Evolutionary conservation across 2,329 filamentous ascomycete species (phyloP), one percentile per base, ranked within the genome.

Genomic region (Lecanosticta acicola): DNA sequence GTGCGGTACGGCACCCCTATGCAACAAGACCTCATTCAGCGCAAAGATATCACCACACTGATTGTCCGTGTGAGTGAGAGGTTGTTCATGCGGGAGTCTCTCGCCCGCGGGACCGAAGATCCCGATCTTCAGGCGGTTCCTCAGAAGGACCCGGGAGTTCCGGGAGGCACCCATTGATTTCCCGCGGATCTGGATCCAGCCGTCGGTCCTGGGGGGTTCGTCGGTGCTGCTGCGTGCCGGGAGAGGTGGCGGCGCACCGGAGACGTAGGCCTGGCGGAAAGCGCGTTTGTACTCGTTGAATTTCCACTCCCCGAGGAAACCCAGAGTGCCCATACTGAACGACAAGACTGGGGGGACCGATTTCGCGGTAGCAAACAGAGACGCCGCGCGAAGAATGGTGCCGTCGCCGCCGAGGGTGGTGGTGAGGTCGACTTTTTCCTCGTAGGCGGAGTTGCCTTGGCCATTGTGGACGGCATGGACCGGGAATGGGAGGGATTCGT

Each of bases 271-370:
- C 63, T 96, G 87, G 39, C 88, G 76, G 71, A 94, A 95, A 0
- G 93, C 93, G 39, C 87, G 79, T 68, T 95, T 95, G 70, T 94
- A 87, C 59, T 97, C 90, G 4, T 76, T 75, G 64, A 97, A 97
- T 59, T 93, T 94, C 90, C 91, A 98, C 68, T 97, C 91, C 13
- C 91, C 90, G 5, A 98, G 71, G 57, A 98, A 98, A 0, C 93
- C 93, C 1, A 98, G 72, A 0, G 91, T 94, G 4, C 93, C 93
- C 87, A 98, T 96, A 64, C 89, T 94, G 63, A 98, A 98, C 1
- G 87, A 89, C 5, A 98, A 73, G 26, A 98, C 85, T 0, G 93
- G 93, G 0, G 93, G 93, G 0, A 98, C 91, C 35, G 81, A 81
- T 2, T 78, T 75, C 36, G 86, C 82, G 32, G 87, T 84, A 48